phyloP scores from a whole-genome alignment of 768 basidiomycete species.

The Rhizopogon roseolus region DNA sequence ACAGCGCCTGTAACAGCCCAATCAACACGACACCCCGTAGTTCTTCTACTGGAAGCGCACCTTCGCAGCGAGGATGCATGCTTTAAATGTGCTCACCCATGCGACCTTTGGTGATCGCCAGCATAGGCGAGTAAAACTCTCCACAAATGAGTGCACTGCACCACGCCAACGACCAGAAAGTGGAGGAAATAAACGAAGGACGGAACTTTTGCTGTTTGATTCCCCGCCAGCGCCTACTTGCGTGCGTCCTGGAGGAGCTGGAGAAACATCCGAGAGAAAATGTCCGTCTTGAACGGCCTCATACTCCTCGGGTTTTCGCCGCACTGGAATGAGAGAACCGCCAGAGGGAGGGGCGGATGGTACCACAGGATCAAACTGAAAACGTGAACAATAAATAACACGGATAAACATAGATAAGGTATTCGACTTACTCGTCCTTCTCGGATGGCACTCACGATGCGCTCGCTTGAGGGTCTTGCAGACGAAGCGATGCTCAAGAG shows the following conservation, averaged over 20 bases:
- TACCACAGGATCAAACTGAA: conserved; percentile 23
- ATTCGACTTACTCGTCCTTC: conserved; percentile 61
- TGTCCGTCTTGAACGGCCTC: not conserved
- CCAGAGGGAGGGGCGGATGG: conserved; percentile 6
- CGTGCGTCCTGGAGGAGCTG: not conserved
- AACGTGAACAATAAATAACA: conserved; percentile 3
- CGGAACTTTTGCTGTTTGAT: conserved; percentile 8
- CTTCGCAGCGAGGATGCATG: conserved; percentile 31
- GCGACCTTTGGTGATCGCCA: conserved; percentile 12
- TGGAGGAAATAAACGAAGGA: conserved; percentile 12
- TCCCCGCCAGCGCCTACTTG: not conserved
- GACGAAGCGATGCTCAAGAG: conserved; percentile 59
- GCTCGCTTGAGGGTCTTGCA: conserved; percentile 67
- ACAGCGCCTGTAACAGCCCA: conserved; percentile 17
- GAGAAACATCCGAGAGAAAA: not conserved
- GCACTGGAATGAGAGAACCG: conserved; percentile 19
- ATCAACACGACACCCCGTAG: not conserved
- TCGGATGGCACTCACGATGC: conserved; percentile 61
- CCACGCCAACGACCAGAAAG: not conserved
- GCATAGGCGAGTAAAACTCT: not conserved
- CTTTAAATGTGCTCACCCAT: conserved; percentile 27
- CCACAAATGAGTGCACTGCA: not conserved
- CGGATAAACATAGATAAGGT: not conserved
- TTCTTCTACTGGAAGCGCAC: conserved; percentile 12
- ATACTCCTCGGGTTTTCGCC: conserved; percentile 6